Evolutionary conservation across 495 filamentous ascomycete species (phyloP).

Genomic region (Lophiotrema nucula): DNA sequence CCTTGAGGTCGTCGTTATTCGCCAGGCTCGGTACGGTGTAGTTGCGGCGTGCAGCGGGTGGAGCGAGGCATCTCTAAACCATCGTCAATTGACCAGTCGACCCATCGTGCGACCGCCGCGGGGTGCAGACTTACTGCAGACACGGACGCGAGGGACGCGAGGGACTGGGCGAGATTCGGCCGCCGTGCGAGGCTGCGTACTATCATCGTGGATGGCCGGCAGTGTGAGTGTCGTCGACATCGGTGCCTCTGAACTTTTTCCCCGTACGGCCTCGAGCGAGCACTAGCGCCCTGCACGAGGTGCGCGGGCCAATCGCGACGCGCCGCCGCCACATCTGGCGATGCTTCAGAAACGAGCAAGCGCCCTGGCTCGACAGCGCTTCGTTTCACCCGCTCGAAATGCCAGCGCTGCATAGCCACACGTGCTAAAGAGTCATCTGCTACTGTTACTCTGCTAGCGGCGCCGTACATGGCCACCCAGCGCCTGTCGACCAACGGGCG

Average conservation of each 20-base stretch:
- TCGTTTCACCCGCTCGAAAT: constrained; percentile 20
- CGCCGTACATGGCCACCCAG: not conserved
- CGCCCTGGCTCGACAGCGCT: constrained; percentile 3
- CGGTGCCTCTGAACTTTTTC: not conserved
- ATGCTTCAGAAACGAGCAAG: constrained; percentile 19
- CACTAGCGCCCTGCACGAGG: not conserved
- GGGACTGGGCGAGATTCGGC: constrained; percentile 50
- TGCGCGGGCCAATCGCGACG: constrained; percentile 21
- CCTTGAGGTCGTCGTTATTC: constrained; percentile 51
- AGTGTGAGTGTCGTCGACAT: not conserved
- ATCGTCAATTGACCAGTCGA: constrained; percentile 19
- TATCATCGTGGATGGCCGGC: constrained; percentile 44
- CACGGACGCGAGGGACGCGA: constrained; percentile 45
- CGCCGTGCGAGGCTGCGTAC: constrained; percentile 52
- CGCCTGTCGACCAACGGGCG: constrained; percentile 28
- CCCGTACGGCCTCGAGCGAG: not conserved
- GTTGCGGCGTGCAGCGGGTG: constrained; percentile 34
- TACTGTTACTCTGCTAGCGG: constrained; percentile 26
- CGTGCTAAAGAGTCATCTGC: constrained; percentile 24
- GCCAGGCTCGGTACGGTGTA: constrained; percentile 62
- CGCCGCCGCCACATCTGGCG: not conserved
- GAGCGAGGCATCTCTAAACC: constrained; percentile 24
- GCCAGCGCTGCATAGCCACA: constrained; percentile 25
- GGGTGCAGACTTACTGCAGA: constrained; percentile 21
- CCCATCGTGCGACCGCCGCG: not conserved